A percentile compares a stretch with the other conserved stretches of the same genome.
Evolutionary conservation across 1,284 basidiomycete species (phyloP).

Genomic region (Kalmanozyma brasiliensis): DNA sequence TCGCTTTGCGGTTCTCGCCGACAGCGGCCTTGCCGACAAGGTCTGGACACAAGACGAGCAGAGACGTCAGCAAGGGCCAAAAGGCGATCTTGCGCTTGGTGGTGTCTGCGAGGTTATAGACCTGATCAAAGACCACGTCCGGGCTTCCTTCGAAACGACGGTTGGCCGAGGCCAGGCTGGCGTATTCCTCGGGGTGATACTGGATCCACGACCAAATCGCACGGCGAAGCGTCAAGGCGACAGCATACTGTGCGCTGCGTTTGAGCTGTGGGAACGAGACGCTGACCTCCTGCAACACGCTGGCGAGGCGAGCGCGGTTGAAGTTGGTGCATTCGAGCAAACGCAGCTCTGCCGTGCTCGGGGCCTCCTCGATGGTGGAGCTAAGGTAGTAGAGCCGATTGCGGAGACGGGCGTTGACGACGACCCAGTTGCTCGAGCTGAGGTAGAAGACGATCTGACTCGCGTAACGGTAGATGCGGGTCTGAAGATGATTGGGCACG

Average conservation of each 20-base stretch:
- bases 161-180: slow-evolving; percentile 74
- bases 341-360: slow-evolving; percentile 78
- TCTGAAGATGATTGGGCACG: slow-evolving; percentile 35
- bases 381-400: slow-evolving; percentile 77
- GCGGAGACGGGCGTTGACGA: slow-evolving; percentile 80
- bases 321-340: slow-evolving; percentile 72
- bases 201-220: slow-evolving; percentile 95
- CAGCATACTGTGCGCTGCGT: slow-evolving; percentile 77
- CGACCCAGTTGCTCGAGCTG: slow-evolving; percentile 87
- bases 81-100: slow-evolving; percentile 73
- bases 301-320: slow-evolving; percentile 66
- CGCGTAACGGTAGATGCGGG: slow-evolving; percentile 69
- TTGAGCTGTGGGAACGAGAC: slow-evolving; percentile 86
- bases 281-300: slow-evolving; percentile 75
- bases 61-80: slow-evolving; percentile 83
- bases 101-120: slow-evolving; percentile 66
- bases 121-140: slow-evolving; percentile 67
- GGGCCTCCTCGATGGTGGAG: slow-evolving; percentile 70
- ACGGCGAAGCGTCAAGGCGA: slow-evolving; percentile 79
- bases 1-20: slow-evolving; percentile 65
- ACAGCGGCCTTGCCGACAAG: slow-evolving; percentile 72
- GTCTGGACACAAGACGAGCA: slow-evolving; percentile 83
- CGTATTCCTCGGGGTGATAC: slow-evolving; percentile 82
- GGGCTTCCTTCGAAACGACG: slow-evolving; percentile 65
- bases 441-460: slow-evolving; percentile 86